Percentiles rank a stretch among this genome's conserved stretches.
These are phyloP conservation scores for Scheffersomyces parashehatae DNA, from an alignment of 1,139 yeast genomes.

Conservation along the genomic window DNA sequence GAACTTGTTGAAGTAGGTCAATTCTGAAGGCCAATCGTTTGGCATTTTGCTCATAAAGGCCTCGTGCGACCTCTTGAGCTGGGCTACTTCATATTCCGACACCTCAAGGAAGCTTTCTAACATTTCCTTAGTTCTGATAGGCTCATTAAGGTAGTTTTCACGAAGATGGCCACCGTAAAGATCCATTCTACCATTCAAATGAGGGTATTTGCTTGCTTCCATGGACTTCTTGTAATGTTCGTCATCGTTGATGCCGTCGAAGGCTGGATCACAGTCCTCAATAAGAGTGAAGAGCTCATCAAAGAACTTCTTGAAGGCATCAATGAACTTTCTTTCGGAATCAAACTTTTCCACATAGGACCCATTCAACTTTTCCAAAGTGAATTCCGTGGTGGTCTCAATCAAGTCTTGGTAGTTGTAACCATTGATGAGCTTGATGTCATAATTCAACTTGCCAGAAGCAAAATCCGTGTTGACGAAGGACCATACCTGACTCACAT, in stretches of 20 bases:
- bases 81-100: constrained; percentile 19
- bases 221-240: constrained; percentile 26
- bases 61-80: constrained; percentile 22
- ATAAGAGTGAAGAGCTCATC: constrained; percentile 16
- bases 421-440: constrained; percentile 17
- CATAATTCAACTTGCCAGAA: constrained; percentile 9
- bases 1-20: not conserved
- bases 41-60: not conserved
- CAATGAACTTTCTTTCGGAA: not conserved
- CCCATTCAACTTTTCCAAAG: not conserved
- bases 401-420: constrained; percentile 17
- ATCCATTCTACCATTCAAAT: constrained; percentile 28
- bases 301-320: constrained; percentile 19
- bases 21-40: not conserved
- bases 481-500: constrained; percentile 15
- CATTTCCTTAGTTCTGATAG: constrained; percentile 26
- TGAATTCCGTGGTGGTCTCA: not conserved
- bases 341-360: constrained; percentile 3
- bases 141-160: constrained; percentile 31
- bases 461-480: constrained; percentile 12
- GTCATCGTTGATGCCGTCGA: constrained; percentile 25
- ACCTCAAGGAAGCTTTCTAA: constrained; percentile 23
- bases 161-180: constrained; percentile 38
- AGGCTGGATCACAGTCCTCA: constrained; percentile 22
- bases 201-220: constrained; percentile 18